These are phyloP conservation scores for Artemisia tridentata DNA, from an alignment of 129 eudicot species.

Conservation along the genomic window DNA sequence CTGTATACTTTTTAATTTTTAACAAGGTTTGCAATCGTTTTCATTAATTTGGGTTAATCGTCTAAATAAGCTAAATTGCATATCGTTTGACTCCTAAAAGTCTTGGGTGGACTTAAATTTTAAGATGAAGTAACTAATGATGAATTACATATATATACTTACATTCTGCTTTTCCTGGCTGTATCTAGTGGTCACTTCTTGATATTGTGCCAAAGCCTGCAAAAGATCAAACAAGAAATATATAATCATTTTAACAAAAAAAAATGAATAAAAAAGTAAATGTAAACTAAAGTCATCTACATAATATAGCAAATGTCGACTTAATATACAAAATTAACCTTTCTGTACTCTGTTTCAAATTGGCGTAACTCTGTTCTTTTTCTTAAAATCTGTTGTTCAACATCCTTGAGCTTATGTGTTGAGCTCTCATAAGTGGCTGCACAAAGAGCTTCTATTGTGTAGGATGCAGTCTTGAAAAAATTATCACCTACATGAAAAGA, in stretches of 20 bases:
- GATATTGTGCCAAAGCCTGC: constrained; percentile 88
- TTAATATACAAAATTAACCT: constrained; percentile 41
- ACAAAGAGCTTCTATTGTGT: constrained; percentile 90
- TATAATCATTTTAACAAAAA: neutral
- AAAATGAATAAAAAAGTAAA: neutral
- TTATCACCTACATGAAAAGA: constrained; percentile 68
- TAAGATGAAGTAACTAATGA: neutral
- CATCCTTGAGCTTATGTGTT: constrained; percentile 70
- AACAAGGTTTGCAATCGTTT: neutral
- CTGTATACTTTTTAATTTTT: no score
- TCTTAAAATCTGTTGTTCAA: constrained; percentile 79
- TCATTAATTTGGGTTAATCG: neutral
- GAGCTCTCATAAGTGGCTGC: constrained; percentile 75
- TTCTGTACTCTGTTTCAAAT: constrained; percentile 86
- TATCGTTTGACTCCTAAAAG: neutral
- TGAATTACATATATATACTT: constrained; percentile 28
- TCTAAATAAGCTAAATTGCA: neutral
- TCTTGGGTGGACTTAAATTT: neutral
- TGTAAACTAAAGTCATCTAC: neutral
- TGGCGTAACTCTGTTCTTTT: constrained; percentile 91
- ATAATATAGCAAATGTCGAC: neutral
- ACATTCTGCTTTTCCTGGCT: constrained; percentile 89
- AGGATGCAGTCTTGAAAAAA: constrained; percentile 88
- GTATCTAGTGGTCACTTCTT: constrained; percentile 90
- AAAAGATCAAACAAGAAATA: constrained; percentile 14